Conservation (phyloP, 257 asterid genomes). For the Solanum etuberosum region DNA sequence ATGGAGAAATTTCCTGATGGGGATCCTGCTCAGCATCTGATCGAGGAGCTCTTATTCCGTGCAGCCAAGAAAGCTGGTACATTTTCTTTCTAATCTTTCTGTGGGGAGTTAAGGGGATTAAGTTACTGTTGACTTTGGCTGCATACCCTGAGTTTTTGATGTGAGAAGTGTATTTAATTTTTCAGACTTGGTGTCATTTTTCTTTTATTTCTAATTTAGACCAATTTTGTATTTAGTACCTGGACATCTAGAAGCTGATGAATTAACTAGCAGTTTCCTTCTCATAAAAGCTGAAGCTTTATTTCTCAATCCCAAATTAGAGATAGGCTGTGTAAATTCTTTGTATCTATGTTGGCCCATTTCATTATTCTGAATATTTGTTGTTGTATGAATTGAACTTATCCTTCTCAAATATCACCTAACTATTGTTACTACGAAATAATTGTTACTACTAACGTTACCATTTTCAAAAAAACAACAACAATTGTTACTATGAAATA, state of each 20-base stretch:
- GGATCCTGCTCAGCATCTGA: slow-evolving; percentile 13
- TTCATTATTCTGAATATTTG: background rate
- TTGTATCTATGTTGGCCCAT: background rate
- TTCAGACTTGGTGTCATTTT: background rate
- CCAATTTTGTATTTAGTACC: background rate
- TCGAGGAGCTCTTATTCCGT: slow-evolving; percentile 15
- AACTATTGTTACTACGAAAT: background rate
- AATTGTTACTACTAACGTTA: background rate
- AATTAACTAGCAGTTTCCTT: background rate
- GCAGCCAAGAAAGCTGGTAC: slow-evolving; percentile 19
- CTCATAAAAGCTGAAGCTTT: background rate
- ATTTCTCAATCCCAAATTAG: background rate
- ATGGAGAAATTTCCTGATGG: slow-evolving; percentile 9
- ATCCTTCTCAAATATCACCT: background rate
- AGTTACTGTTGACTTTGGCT: background rate
- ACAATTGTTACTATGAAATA: background rate
- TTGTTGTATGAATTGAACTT: background rate
- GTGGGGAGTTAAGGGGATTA: background rate
- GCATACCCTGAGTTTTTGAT: background rate
- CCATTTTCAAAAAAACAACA: too few species aligned
- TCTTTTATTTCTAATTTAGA: background rate
- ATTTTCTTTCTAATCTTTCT: background rate
- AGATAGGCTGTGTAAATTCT: background rate
- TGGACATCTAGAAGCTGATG: background rate
- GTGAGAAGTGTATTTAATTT: background rate